Conservation (phyloP, 306 rosid species). For the Cajanus cajan region DNA sequence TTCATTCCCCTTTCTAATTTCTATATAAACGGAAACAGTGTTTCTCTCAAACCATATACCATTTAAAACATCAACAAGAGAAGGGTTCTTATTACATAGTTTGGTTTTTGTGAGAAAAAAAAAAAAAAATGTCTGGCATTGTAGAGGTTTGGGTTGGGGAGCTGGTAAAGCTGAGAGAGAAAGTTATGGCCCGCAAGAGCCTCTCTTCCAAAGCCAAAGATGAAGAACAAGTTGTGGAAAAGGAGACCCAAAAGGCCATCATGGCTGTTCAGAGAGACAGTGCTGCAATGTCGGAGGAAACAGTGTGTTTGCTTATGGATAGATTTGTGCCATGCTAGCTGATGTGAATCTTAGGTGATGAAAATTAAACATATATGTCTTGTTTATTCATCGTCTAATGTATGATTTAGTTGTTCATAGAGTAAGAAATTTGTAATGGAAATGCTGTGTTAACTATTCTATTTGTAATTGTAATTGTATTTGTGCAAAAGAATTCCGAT, state of each 20-base stretch:
- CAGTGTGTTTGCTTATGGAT: constrained; percentile 75
- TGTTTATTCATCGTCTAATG: not conserved
- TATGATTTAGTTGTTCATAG: not conserved
- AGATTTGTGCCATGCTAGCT: constrained; percentile 71
- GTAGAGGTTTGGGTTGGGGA: constrained; percentile 63
- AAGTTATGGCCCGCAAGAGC: constrained; percentile 34
- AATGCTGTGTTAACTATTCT: not conserved
- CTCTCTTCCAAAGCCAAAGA: constrained; percentile 37
- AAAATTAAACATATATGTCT: not conserved
- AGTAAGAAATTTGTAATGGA: not conserved
- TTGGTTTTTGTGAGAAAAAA: not conserved
- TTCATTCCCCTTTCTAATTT: not conserved
- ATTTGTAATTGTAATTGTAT: too few relatives aligned
- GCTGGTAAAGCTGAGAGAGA: constrained; percentile 56
- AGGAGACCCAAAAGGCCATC: constrained; percentile 16
- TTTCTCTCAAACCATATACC: not conserved
- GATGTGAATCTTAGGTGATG: not conserved
- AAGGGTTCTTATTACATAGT: not conserved
- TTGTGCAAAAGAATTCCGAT: not conserved
- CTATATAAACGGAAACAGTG: constrained; percentile 27
- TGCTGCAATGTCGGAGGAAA: constrained; percentile 57
- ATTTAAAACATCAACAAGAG: not conserved
- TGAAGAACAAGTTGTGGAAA: constrained; percentile 1
- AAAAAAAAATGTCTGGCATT: constrained; percentile 52
- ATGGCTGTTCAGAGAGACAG: constrained; percentile 25